Percentiles rank a stretch among this genome's conserved stretches.
Conservation (phyloP, 2,329 filamentous ascomycete species). For the Verruconis gallopava region DNA sequence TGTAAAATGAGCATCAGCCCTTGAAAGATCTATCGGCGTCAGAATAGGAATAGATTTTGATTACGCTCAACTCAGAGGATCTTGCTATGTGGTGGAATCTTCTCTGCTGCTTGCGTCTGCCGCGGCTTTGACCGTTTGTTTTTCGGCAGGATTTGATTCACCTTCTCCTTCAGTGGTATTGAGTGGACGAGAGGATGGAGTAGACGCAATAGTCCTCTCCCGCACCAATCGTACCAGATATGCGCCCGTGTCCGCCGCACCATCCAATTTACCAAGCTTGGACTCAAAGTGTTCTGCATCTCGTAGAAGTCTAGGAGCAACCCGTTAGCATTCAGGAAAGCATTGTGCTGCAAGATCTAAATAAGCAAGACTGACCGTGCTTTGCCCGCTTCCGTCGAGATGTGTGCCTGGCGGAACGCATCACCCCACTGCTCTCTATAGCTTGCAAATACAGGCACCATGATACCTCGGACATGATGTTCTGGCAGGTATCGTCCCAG, state of each 20-base stretch:
- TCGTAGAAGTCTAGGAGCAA: slow-evolving; percentile 55
- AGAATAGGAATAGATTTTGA: too few relatives aligned
- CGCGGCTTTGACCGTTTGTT: too few relatives aligned
- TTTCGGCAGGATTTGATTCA: too few relatives aligned
- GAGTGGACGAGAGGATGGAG: too few relatives aligned
- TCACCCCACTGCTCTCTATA: slow-evolving; percentile 69
- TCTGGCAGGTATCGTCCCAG: slow-evolving; percentile 72
- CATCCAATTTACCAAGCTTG: slow-evolving; percentile 64
- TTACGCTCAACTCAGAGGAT: too few relatives aligned
- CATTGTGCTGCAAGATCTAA: slow-evolving; percentile 11
- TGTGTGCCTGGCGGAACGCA: slow-evolving; percentile 51
- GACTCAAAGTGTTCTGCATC: slow-evolving; percentile 63
- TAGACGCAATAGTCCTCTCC: slow-evolving; percentile 33
- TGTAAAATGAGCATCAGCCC: too few relatives aligned
- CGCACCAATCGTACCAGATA: slow-evolving; percentile 53
- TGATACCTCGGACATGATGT: slow-evolving; percentile 65
- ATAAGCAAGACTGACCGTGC: slow-evolving; percentile 45
- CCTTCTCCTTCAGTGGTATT: too few relatives aligned
- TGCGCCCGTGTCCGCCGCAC: slow-evolving; percentile 60
- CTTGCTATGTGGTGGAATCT: too few relatives aligned
- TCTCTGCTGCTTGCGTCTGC: too few relatives aligned
- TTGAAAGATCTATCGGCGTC: too few relatives aligned
- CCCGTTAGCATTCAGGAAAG: slow-evolving; percentile 3
- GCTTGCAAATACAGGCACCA: slow-evolving; percentile 69
- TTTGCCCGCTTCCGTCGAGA: slow-evolving; percentile 55